A percentile compares a stretch with the other conserved stretches of the same genome.
phyloP scores from a whole-genome alignment of 164 flowering plant species.

The Hamamelis virginiana region DNA sequence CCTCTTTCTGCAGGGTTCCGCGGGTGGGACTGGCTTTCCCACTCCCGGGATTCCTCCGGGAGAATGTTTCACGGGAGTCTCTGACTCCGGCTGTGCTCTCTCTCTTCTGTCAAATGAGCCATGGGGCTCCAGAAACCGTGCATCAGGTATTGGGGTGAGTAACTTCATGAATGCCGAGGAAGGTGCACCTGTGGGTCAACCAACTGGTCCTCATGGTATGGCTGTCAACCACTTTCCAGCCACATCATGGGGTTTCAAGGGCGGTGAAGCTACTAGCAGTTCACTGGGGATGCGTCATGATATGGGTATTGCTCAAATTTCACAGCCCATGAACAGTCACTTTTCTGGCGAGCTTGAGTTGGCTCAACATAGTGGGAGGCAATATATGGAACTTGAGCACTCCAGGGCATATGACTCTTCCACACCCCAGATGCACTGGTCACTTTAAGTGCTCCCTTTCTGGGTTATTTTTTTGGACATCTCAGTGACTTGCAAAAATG shows the following conservation, averaged over 20 bases:
- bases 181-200: conserved; percentile 31
- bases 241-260: conserved; percentile 52
- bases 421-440: conserved; percentile 49
- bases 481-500: not conserved
- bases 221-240: conserved; percentile 28
- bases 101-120: conserved; percentile 97
- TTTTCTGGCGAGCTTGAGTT: conserved; percentile 39
- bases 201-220: conserved; percentile 31
- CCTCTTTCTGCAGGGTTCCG: conserved; percentile 44
- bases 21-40: conserved; percentile 37
- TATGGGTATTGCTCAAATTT: conserved; percentile 44
- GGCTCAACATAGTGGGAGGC: conserved; percentile 48
- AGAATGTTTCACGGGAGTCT: conserved; percentile 55
- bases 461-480: not conserved
- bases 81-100: conserved; percentile 94
- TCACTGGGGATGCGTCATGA: conserved; percentile 37
- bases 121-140: conserved; percentile 55
- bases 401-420: conserved; percentile 46
- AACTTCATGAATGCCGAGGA: conserved; percentile 31
- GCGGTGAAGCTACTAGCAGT: conserved; percentile 29
- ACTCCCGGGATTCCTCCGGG: conserved; percentile 45
- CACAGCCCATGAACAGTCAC: conserved; percentile 32
- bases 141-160: conserved; percentile 30
- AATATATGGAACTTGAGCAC: conserved; percentile 45
- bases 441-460: conserved; percentile 26